phyloP scores from a whole-genome alignment of 768 basidiomycete species.

The Calvatia gigantea region DNA sequence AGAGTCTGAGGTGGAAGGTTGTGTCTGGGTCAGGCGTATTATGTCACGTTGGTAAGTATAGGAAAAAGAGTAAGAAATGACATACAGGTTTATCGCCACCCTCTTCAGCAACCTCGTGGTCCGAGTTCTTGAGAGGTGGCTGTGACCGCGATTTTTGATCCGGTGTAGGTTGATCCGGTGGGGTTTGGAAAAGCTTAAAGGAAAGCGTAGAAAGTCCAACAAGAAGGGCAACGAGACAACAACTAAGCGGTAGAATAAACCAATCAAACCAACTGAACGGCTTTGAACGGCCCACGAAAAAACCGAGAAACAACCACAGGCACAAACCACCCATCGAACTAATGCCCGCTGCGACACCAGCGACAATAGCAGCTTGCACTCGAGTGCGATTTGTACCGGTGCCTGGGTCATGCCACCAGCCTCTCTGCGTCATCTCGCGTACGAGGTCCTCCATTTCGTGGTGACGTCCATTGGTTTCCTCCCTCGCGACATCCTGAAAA shows the following conservation, averaged over 20 bases:
- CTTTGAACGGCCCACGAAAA: constrained; percentile 13
- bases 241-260: constrained; percentile 21
- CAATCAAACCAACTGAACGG: constrained; percentile 19
- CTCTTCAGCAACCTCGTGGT: no score
- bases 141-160: not conserved
- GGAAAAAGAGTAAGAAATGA: no score
- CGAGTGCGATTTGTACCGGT: constrained; percentile 27
- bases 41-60: no score
- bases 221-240: constrained; percentile 22
- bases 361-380: constrained; percentile 28
- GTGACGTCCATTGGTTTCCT: constrained; percentile 21
- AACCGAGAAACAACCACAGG: constrained; percentile 20
- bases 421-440: constrained; percentile 23
- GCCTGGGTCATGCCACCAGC: constrained; percentile 31
- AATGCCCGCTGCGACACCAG: constrained; percentile 25
- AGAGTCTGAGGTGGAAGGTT: not conserved
- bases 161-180: not conserved
- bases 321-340: constrained; percentile 22
- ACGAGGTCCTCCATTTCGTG: constrained; percentile 26
- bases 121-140: no score
- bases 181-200: constrained; percentile 17
- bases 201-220: constrained; percentile 25
- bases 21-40: no score
- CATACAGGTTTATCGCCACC: no score
- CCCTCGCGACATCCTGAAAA: not conserved